A percentile compares a stretch with the other conserved stretches of the same genome.
Evolutionary conservation across 441 rosid species (phyloP).

Genomic region (Adansonia madagascariensis): DNA sequence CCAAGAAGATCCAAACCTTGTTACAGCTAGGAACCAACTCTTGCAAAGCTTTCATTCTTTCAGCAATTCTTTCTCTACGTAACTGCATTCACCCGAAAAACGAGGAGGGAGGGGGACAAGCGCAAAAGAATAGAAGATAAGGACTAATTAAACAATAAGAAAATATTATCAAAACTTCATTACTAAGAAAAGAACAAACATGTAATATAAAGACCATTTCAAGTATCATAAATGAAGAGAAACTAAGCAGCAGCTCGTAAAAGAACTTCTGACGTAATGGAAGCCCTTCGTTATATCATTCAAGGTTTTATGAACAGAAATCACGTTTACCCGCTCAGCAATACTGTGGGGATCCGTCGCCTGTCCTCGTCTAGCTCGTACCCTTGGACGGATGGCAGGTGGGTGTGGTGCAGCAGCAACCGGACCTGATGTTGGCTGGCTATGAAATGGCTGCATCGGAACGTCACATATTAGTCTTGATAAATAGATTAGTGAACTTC

Average conservation of each 20-base stretch:
- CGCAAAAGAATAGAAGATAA: background rate
- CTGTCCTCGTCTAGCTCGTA: constrained; percentile 83
- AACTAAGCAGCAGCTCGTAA: background rate
- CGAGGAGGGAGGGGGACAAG: background rate
- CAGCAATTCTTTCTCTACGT: constrained; percentile 61
- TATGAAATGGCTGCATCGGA: constrained; percentile 34
- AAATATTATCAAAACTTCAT: background rate
- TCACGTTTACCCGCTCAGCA: constrained; percentile 54
- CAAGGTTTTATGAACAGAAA: background rate
- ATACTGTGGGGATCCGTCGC: constrained; percentile 91
- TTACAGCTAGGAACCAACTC: constrained; percentile 64
- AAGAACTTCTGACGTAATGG: background rate
- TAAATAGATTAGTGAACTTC: background rate
- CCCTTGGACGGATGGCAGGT: constrained; percentile 67
- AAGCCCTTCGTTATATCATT: background rate
- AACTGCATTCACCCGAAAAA: constrained; percentile 33
- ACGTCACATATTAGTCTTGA: background rate
- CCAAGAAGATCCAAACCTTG: constrained; percentile 39
- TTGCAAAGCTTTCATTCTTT: constrained; percentile 58
- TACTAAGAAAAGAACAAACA: background rate
- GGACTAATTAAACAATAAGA: background rate
- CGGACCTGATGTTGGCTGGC: constrained; percentile 40
- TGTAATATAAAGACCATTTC: background rate
- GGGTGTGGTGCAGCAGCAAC: constrained; percentile 41
- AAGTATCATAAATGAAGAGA: constrained; percentile 2